Conservation (phyloP, 2,329 filamentous ascomycete species). For the Aspergillus melleus region DNA sequence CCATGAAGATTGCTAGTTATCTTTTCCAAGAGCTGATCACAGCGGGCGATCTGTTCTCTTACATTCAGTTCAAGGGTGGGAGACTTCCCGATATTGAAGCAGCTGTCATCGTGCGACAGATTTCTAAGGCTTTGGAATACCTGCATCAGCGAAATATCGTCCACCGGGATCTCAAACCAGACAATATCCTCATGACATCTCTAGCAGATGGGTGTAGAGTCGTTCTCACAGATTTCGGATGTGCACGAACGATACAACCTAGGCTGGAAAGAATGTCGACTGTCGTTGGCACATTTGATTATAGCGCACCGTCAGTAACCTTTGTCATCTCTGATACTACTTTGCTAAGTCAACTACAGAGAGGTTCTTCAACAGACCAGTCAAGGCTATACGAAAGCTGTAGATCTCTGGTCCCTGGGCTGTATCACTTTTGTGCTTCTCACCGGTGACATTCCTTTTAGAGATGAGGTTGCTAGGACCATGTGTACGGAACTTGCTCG, state of each 20-base stretch:
- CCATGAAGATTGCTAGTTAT: slow-evolving; percentile 44
- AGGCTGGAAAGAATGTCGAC: slow-evolving; percentile 52
- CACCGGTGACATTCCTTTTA: slow-evolving; percentile 52
- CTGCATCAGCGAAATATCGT: slow-evolving; percentile 57
- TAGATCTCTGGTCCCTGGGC: slow-evolving; percentile 66
- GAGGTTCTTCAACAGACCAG: slow-evolving; percentile 22
- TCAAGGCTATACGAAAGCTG: slow-evolving; percentile 56
- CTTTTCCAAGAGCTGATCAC: slow-evolving; percentile 62
- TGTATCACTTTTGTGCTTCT: slow-evolving; percentile 54
- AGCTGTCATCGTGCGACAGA: slow-evolving; percentile 56
- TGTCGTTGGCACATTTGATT: slow-evolving; percentile 57
- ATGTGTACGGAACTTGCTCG: slow-evolving; percentile 34
- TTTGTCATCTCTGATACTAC: not conserved
- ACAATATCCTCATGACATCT: slow-evolving; percentile 62
- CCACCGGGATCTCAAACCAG: slow-evolving; percentile 64
- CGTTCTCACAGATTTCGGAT: slow-evolving; percentile 63
- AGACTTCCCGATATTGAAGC: slow-evolving; percentile 52
- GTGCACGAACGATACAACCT: slow-evolving; percentile 43
- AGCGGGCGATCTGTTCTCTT: slow-evolving; percentile 62
- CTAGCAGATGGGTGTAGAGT: slow-evolving; percentile 52
- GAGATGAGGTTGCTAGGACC: slow-evolving; percentile 25
- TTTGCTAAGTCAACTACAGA: slow-evolving; percentile 14
- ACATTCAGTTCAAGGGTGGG: slow-evolving; percentile 52
- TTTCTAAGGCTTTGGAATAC: slow-evolving; percentile 59
- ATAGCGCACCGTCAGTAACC: slow-evolving; percentile 57